Percentiles rank a stretch among this genome's conserved stretches.
Conservation (phyloP, 257 asterid genomes). For the Solanum neorickii region DNA sequence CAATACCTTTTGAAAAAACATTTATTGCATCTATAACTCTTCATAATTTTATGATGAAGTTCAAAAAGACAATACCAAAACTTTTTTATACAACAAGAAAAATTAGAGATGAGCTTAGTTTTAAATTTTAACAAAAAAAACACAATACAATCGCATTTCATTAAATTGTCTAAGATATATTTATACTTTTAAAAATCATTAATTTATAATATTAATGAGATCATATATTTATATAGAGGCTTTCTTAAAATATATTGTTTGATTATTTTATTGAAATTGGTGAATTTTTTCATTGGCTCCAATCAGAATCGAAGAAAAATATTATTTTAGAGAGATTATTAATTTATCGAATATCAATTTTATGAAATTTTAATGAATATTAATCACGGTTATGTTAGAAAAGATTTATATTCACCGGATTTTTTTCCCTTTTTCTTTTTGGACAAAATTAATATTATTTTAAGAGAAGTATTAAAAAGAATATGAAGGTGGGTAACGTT, state of each 20-base stretch:
- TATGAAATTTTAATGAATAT: neutral
- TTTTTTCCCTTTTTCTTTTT: too few species aligned
- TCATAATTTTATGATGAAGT: neutral
- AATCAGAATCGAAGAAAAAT: too few species aligned
- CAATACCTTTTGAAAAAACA: neutral
- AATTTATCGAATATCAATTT: too few species aligned
- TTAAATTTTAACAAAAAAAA: too few species aligned
- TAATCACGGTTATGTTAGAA: too few species aligned
- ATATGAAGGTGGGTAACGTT: neutral
- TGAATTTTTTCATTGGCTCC: neutral
- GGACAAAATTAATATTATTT: neutral
- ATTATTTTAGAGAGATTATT: neutral
- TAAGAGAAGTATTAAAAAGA: too few species aligned
- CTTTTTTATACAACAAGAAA: too few species aligned
- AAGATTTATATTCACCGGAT: neutral
- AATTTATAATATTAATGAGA: too few species aligned
- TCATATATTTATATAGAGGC: neutral
- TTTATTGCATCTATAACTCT: neutral
- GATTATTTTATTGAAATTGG: neutral
- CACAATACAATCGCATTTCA: neutral
- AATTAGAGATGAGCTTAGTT: neutral
- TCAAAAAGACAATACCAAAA: neutral
- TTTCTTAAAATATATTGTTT: too few species aligned
- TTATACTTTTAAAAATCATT: too few species aligned
- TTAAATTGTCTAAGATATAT: neutral